These are phyloP conservation scores for Fusarium hostae DNA, from an alignment of 2,329 filamentous ascomycete genomes.

Conservation along the genomic window DNA sequence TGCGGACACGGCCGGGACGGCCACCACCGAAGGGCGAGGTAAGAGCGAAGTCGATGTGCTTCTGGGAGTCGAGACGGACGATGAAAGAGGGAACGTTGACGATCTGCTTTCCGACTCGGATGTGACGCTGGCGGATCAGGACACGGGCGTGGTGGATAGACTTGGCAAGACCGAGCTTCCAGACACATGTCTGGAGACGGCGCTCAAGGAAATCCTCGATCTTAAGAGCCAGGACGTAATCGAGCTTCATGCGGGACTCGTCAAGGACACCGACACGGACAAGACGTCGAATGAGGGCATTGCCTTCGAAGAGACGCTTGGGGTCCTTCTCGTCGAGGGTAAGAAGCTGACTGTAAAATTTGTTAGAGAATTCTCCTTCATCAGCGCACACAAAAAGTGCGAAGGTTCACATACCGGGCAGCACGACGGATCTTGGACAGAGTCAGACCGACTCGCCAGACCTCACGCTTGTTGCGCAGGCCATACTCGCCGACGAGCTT, in stretches of 20 bases:
- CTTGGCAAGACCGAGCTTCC: slow-evolving; percentile 99
- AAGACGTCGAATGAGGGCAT: slow-evolving; percentile 99
- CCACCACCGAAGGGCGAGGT: slow-evolving; percentile 98
- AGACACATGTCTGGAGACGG: slow-evolving; percentile 99
- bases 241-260: slow-evolving; percentile 99
- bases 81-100: slow-evolving; percentile 99
- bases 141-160: slow-evolving; percentile 99
- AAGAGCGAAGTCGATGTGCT: slow-evolving; percentile 99
- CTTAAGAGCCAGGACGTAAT: slow-evolving; percentile 99
- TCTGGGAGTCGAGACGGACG: slow-evolving; percentile 99
- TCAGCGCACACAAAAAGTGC: not conserved
- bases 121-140: slow-evolving; percentile 99
- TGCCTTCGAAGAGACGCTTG: slow-evolving; percentile 99
- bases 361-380: slow-evolving; percentile 39
- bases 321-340: slow-evolving; percentile 99
- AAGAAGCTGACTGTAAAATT: slow-evolving; percentile 86
- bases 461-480: slow-evolving; percentile 99
- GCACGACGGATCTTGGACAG: slow-evolving; percentile 99
- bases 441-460: slow-evolving; percentile 99
- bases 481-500: slow-evolving; percentile 99
- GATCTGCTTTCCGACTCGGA: slow-evolving; percentile 99
- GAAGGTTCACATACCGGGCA: slow-evolving; percentile 77
- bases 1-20: slow-evolving; percentile 95
- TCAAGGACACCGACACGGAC: slow-evolving; percentile 99
- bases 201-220: slow-evolving; percentile 99